Conservation (phyloP, 1,139 yeast genomes). For the Scheffersomyces stambukii region DNA sequence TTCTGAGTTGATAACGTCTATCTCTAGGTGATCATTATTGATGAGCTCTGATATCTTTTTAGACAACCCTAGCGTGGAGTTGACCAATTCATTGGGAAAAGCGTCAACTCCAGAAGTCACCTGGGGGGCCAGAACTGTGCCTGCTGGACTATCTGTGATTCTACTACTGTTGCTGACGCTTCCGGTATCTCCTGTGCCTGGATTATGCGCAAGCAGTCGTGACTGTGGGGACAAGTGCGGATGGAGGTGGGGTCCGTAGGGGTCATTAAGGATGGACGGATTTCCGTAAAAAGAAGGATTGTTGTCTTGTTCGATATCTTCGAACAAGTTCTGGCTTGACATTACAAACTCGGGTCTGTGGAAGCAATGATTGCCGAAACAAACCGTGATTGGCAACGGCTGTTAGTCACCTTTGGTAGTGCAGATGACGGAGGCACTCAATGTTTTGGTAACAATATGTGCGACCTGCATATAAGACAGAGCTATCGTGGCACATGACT, state of each 20-base stretch:
- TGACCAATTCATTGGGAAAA: constrained; percentile 20
- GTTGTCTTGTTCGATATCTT: constrained; percentile 46
- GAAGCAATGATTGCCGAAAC: too few relatives aligned
- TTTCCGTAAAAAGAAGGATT: constrained; percentile 44
- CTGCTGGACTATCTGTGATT: constrained; percentile 3
- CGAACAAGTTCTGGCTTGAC: constrained; percentile 20
- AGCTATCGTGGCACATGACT: too few relatives aligned
- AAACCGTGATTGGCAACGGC: too few relatives aligned
- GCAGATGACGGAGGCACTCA: too few relatives aligned
- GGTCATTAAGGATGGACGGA: constrained; percentile 24
- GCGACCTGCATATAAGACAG: too few relatives aligned
- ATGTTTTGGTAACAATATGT: too few relatives aligned
- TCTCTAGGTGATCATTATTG: constrained; percentile 21
- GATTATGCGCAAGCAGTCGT: constrained; percentile 1
- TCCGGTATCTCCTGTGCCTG: constrained; percentile 2
- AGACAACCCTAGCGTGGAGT: constrained; percentile 38
- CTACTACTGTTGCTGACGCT: constrained; percentile 2
- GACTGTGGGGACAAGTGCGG: constrained; percentile 2
- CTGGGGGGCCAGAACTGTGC: constrained; percentile 2
- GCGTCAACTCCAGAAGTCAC: constrained; percentile 1
- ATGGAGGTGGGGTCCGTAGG: constrained; percentile 16
- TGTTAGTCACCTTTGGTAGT: too few relatives aligned
- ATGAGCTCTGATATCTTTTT: constrained; percentile 30
- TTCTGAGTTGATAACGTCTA: constrained; percentile 35
- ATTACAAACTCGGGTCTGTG: too few relatives aligned